Evolutionary conservation across 2,329 filamentous ascomycete species (phyloP).

Genomic region (Oidium heveae): DNA sequence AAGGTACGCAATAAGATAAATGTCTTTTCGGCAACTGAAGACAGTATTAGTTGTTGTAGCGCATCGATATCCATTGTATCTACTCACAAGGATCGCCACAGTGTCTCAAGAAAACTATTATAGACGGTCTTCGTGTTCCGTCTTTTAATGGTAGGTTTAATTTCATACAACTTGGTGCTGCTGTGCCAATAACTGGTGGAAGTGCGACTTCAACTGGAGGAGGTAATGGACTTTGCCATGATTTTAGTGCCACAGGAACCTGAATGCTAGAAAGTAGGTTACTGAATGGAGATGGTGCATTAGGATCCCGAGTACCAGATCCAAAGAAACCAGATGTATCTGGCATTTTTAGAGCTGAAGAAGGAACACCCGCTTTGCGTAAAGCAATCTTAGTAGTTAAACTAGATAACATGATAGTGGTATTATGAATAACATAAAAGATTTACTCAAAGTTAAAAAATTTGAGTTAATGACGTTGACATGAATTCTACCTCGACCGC

Average conservation of each 20-base stretch:
- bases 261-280: slow-evolving; percentile 11
- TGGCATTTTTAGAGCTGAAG: slow-evolving; percentile 6
- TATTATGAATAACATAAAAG: too few species aligned
- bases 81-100: slow-evolving; percentile 50
- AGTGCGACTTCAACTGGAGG: slow-evolving; percentile 9
- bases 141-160: slow-evolving; percentile 20
- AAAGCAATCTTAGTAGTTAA: slow-evolving; percentile 13
- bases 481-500: too few species aligned
- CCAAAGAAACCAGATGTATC: slow-evolving; percentile 2
- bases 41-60: slow-evolving; percentile 1
- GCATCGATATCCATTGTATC: background rate
- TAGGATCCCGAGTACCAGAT: background rate
- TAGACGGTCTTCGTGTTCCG: slow-evolving; percentile 25
- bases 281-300: slow-evolving; percentile 5
- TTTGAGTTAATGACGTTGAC: too few species aligned
- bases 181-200: slow-evolving; percentile 7
- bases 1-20: slow-evolving; percentile 29
- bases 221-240: slow-evolving; percentile 11
- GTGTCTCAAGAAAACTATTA: slow-evolving; percentile 44
- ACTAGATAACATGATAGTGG: slow-evolving; percentile 10
- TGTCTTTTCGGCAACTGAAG: slow-evolving; percentile 41
- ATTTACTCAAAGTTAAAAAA: too few species aligned
- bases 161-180: slow-evolving; percentile 7
- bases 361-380: slow-evolving; percentile 12
- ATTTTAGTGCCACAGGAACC: slow-evolving; percentile 10